A percentile compares a stretch with the other conserved stretches of the same genome.
Evolutionary conservation across 768 basidiomycete genomes (phyloP).

Genomic region (Chalciporus piperatus): DNA sequence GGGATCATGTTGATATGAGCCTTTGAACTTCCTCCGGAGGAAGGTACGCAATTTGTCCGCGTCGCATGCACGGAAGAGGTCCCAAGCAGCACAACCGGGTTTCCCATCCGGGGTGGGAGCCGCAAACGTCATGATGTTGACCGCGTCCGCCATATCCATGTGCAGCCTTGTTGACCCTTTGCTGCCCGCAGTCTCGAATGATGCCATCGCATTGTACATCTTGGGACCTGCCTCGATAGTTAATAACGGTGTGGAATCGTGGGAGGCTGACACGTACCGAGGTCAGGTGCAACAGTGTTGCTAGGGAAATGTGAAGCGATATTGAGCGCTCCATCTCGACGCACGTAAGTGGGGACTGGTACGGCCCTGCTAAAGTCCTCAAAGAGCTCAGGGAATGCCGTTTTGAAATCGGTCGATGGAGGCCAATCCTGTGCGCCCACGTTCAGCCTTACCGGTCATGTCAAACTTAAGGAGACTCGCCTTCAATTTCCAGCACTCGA

Average conservation of each 20-base stretch:
- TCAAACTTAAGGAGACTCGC: slow-evolving; percentile 33
- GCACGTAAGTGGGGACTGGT: slow-evolving; percentile 87
- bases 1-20: slow-evolving; percentile 65
- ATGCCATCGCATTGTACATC: slow-evolving; percentile 91
- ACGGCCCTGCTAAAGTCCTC: slow-evolving; percentile 81
- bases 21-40: slow-evolving; percentile 61
- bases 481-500: slow-evolving; percentile 74
- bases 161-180: slow-evolving; percentile 87
- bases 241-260: background rate
- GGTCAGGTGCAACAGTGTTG: slow-evolving; percentile 75
- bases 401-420: slow-evolving; percentile 78
- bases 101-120: slow-evolving; percentile 51
- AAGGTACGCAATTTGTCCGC: slow-evolving; percentile 75
- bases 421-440: slow-evolving; percentile 78
- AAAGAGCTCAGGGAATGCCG: slow-evolving; percentile 79
- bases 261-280: slow-evolving; percentile 45
- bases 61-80: slow-evolving; percentile 81
- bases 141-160: slow-evolving; percentile 93
- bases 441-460: slow-evolving; percentile 4
- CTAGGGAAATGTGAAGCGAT: slow-evolving; percentile 86
- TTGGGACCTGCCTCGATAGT: slow-evolving; percentile 65
- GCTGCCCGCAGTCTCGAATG: slow-evolving; percentile 59
- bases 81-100: slow-evolving; percentile 87
- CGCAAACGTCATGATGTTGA: slow-evolving; percentile 88
- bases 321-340: slow-evolving; percentile 86